Percentiles rank a stretch among this genome's conserved stretches.
Conservation (phyloP, 1,139 yeast genomes). For the Saccharomycopsis crataegensis region DNA sequence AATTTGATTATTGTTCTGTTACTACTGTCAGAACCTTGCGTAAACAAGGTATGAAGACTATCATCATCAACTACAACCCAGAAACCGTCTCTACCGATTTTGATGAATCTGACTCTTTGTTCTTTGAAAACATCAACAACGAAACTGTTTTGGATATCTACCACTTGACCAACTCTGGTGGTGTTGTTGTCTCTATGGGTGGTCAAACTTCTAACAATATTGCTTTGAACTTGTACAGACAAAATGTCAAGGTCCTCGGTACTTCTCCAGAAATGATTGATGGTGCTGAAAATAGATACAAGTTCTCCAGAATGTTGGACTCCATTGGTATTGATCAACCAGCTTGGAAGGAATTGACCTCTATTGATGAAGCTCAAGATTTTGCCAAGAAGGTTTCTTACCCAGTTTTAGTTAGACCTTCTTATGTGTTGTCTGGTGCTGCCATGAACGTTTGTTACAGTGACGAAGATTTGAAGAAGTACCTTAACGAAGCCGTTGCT, state of each 20-base stretch:
- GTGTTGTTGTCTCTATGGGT: conserved; percentile 97
- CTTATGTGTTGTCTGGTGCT: conserved; percentile 96
- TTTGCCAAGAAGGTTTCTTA: conserved; percentile 89
- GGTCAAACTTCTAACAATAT: conserved; percentile 98
- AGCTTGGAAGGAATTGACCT: conserved; percentile 97
- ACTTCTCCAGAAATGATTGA: conserved; percentile 98
- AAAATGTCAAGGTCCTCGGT: conserved; percentile 91
- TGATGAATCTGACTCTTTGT: conserved; percentile 96
- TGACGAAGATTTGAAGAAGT: conserved; percentile 78
- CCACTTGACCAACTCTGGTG: conserved; percentile 83
- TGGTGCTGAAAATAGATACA: conserved; percentile 96
- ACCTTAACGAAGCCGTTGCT: conserved; percentile 89
- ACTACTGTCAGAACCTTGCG: conserved; percentile 92
- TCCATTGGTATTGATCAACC: conserved; percentile 97
- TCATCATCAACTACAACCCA: conserved; percentile 97
- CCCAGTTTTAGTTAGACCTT: conserved; percentile 97
- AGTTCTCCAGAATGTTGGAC: conserved; percentile 96
- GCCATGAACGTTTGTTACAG: conserved; percentile 98
- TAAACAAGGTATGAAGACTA: conserved; percentile 79
- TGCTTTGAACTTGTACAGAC: conserved; percentile 89
- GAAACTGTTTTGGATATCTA: conserved; percentile 95
- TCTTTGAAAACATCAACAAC: conserved; percentile 90
- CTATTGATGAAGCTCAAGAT: conserved; percentile 85
- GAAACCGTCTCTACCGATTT: conserved; percentile 98
- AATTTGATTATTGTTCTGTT: conserved; percentile 95